phyloP scores from a whole-genome alignment of 2,329 filamentous ascomycete species.

The Anisogramma anomala region DNA sequence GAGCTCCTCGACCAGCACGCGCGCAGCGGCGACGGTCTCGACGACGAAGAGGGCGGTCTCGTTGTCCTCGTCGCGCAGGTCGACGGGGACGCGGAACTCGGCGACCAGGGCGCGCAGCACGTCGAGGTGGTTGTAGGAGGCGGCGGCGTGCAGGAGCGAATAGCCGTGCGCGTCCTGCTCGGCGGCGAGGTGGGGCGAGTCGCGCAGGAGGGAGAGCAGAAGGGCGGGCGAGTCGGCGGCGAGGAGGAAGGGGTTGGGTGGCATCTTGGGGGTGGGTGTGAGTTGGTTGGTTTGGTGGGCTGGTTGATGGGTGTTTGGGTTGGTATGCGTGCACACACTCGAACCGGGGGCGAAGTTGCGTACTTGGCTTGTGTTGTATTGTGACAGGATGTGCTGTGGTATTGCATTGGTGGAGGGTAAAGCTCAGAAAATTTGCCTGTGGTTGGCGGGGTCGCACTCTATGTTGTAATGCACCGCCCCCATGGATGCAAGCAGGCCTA shows the following conservation, averaged over 20 bases:
- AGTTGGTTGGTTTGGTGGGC: not conserved
- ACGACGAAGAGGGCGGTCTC: constrained; percentile 94
- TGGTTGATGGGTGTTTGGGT: not conserved
- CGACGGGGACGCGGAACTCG: constrained; percentile 66
- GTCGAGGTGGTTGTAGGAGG: constrained; percentile 79
- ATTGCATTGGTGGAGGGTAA: not conserved
- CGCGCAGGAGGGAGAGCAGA: constrained; percentile 62
- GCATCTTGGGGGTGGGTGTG: constrained; percentile 25
- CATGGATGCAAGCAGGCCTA: constrained; percentile 9
- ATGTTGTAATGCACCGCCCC: constrained; percentile 3
- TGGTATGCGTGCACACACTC: not conserved
- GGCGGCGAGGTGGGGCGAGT: constrained; percentile 64
- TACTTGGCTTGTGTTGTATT: not conserved
- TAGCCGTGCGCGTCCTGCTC: constrained; percentile 86
- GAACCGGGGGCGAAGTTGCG: not conserved
- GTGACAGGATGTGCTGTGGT: not conserved
- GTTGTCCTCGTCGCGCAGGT: constrained; percentile 78
- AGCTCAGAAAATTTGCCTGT: constrained; percentile 3
- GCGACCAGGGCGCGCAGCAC: constrained; percentile 65
- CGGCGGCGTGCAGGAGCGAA: constrained; percentile 82
- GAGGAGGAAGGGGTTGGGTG: constrained; percentile 56
- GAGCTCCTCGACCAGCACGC: constrained; percentile 71
- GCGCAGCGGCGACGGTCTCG: constrained; percentile 69
- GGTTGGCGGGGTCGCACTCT: constrained; percentile 14
- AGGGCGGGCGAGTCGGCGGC: constrained; percentile 71